Evolutionary conservation across 2,329 filamentous ascomycete genomes (phyloP), one percentile per base, ranked within the genome.

Genomic region (Calonectria hongkongensis): DNA sequence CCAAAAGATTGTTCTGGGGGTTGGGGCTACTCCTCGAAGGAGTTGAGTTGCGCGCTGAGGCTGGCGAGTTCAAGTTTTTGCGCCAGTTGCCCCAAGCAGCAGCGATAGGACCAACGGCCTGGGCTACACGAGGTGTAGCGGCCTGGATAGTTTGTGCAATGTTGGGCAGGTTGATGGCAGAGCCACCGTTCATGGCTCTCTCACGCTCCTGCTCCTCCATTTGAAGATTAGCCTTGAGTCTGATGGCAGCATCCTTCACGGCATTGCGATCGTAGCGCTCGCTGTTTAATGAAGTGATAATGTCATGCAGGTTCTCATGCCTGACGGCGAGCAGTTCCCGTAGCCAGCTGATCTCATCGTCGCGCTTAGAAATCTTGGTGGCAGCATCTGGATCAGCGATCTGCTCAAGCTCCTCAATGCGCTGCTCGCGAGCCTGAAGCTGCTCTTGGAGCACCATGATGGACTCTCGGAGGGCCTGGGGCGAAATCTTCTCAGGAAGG

Each of bases 171-270:
- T 88, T 91, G 73, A 93, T 88, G 33, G 91, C 87, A 9, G 92
- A 93, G 16, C 90, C 91, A 60, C 92, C 92, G 67, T 93, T 92
- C 85, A 94, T 90, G 0, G 95, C 93, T 72, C 97, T 91, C 83
- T 98, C 96, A 65, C 95, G 94, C 85, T 98, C 96, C 82, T 98
- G 95, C 82, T 97, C 94, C 84, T 99, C 96, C 97, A 99, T 99
- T 82, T 98, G 95, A 43, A 99, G 88, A 80, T 98, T 98, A 16
- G 97, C 95, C 82, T 95, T 95, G 73, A 99, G 92, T 66, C 97
- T 93, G 78, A 98, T 98, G 43, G 95, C 94, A 7, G 96, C 95
- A 82, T 98, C 96, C 79, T 94, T 94, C 75, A 98, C 94, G 7
- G 91, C 89, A 74, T 95, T 92, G 70, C 92, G 91, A 83, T 98